Evolutionary conservation across 352 stramenopile genomes (phyloP).

Genomic region (Phytophthora pluvialis): DNA sequence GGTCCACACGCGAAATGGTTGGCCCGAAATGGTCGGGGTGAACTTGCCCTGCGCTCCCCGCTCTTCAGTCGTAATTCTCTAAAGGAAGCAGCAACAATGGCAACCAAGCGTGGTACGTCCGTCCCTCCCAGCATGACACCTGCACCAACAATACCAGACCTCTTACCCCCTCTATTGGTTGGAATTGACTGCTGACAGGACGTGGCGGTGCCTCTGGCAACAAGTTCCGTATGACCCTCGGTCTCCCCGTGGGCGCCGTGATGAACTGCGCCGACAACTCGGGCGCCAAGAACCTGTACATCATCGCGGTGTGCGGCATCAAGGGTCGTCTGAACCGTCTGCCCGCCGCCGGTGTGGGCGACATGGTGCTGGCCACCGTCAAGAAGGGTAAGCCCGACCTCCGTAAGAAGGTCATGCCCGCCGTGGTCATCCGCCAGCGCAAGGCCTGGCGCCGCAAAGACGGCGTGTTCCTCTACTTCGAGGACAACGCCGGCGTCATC

Average conservation of each 20-base stretch:
- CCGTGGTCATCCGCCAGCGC: constrained; percentile 98
- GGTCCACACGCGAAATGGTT: constrained; percentile 33
- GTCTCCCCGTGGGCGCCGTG: constrained; percentile 98
- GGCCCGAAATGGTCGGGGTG: constrained; percentile 17
- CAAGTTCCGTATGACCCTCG: constrained; percentile 99
- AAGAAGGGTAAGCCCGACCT: constrained; percentile 99
- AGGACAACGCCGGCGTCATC: constrained; percentile 99
- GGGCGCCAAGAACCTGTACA: constrained; percentile 99
- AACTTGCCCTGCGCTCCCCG: background rate
- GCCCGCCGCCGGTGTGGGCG: constrained; percentile 97
- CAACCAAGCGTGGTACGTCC: constrained; percentile 76
- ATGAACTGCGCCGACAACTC: constrained; percentile 99
- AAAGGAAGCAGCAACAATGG: constrained; percentile 86
- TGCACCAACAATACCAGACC: background rate
- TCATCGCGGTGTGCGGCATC: constrained; percentile 99
- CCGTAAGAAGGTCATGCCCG: constrained; percentile 99
- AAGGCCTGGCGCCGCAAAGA: constrained; percentile 99
- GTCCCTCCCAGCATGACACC: background rate
- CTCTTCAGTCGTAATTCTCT: constrained; percentile 83
- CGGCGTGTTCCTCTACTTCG: constrained; percentile 99
- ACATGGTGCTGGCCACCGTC: constrained; percentile 99
- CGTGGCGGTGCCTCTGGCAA: constrained; percentile 96
- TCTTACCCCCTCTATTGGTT: constrained; percentile 8
- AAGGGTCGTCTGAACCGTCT: constrained; percentile 99
- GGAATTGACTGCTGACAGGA: constrained; percentile 74